These are phyloP conservation scores for Corymbia calophylla DNA, from an alignment of 441 rosid genomes.

Conservation along the genomic window DNA sequence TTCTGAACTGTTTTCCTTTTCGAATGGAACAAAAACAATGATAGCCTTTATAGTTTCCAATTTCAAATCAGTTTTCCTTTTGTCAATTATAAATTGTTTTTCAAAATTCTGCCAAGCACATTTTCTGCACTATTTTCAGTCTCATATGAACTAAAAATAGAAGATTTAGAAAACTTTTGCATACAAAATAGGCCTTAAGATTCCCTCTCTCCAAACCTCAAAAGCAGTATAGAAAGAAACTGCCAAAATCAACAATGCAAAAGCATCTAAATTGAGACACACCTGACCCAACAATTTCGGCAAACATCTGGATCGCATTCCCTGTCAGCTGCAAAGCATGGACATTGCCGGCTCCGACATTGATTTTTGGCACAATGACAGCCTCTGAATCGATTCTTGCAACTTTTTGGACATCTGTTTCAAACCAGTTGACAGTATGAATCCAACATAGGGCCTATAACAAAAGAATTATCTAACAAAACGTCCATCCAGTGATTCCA, in stretches of 20 bases:
- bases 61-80: neutral
- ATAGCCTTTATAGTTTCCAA: neutral
- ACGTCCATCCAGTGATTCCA: neutral
- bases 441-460: neutral
- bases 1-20: neutral
- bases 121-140: neutral
- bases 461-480: neutral
- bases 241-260: neutral
- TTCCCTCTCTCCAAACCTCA: neutral
- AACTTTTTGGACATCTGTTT: slow-evolving; percentile 87
- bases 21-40: neutral
- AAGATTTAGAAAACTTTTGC: neutral
- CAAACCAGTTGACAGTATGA: slow-evolving; percentile 9
- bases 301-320: slow-evolving; percentile 99
- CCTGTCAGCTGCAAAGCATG: slow-evolving; percentile 98
- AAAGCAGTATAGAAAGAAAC: neutral
- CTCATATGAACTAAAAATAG: neutral
- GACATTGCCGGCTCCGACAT: slow-evolving; percentile 98
- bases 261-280: slow-evolving; percentile 14
- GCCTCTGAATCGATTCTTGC: slow-evolving; percentile 99
- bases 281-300: slow-evolving; percentile 99
- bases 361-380: slow-evolving; percentile 99
- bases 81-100: neutral
- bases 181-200: neutral
- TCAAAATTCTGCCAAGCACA: neutral